phyloP scores from a whole-genome alignment of 2,329 filamentous ascomycete species.

The Fusarium brevicatenulatum region DNA sequence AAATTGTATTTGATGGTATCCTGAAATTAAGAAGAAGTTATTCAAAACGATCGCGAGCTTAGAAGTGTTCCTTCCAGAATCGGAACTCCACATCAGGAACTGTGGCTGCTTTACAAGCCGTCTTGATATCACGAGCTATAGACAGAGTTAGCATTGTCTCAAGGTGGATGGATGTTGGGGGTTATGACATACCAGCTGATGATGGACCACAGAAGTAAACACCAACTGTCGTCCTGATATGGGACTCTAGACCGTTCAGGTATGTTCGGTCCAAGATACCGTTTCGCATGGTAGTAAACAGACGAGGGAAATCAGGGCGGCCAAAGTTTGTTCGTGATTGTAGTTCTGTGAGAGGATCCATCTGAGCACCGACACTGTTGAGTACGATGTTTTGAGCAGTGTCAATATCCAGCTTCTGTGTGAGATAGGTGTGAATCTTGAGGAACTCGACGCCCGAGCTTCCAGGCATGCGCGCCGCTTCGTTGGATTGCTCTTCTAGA shows the following conservation, averaged over 20 bases:
- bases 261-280: constrained; percentile 89
- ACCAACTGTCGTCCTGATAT: constrained; percentile 84
- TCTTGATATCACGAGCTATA: constrained; percentile 83
- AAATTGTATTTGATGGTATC: constrained; percentile 37
- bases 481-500: constrained; percentile 84
- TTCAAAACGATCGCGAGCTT: constrained; percentile 39
- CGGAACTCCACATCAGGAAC: constrained; percentile 87
- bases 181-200: constrained; percentile 62
- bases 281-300: constrained; percentile 87
- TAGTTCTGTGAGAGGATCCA: constrained; percentile 93
- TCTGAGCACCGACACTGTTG: constrained; percentile 87
- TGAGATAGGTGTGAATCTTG: constrained; percentile 97
- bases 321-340: constrained; percentile 93
- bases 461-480: constrained; percentile 73
- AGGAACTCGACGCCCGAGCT: constrained; percentile 84
- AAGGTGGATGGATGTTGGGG: too few species aligned
- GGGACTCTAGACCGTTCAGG: constrained; percentile 81
- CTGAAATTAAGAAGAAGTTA: constrained; percentile 34
- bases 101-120: constrained; percentile 78
- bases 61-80: constrained; percentile 98
- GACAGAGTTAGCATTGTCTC: constrained; percentile 48
- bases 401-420: constrained; percentile 90
- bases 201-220: constrained; percentile 98
- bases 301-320: constrained; percentile 83
- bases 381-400: constrained; percentile 96